Conservation (phyloP, 768 basidiomycete genomes). For the Phaeotremella skinneri region DNA sequence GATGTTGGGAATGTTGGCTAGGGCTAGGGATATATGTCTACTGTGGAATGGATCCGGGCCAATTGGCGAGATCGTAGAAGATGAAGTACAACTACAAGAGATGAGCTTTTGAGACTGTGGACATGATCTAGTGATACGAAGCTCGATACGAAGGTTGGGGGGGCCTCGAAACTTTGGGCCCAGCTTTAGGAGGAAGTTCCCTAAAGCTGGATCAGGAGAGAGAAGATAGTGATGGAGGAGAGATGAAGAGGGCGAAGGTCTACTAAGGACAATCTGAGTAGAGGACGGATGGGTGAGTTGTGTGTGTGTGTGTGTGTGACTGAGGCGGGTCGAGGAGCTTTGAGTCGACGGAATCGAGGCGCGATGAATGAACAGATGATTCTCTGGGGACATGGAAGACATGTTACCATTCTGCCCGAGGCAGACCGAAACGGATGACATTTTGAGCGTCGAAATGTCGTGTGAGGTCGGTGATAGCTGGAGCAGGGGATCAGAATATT, state of each 20-base stretch:
- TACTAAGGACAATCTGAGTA: constrained; percentile 8
- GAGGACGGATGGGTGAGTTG: too few relatives aligned
- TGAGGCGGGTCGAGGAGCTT: too few relatives aligned
- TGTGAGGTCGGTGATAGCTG: constrained; percentile 57
- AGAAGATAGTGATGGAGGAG: constrained; percentile 12
- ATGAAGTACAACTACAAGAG: too few relatives aligned
- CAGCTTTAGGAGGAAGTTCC: too few relatives aligned
- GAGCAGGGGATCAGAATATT: background rate
- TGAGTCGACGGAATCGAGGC: background rate
- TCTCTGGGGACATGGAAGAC: background rate
- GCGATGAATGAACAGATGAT: background rate
- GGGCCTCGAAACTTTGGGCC: too few relatives aligned
- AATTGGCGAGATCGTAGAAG: too few relatives aligned
- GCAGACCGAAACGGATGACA: constrained; percentile 51
- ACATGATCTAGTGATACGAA: too few relatives aligned
- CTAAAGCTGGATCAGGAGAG: constrained; percentile 7
- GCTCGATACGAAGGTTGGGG: too few relatives aligned
- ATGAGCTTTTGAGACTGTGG: too few relatives aligned
- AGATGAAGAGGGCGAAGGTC: constrained; percentile 7
- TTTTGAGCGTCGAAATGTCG: constrained; percentile 62
- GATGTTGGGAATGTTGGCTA: too few relatives aligned
- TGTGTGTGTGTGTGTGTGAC: background rate
- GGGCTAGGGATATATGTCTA: too few relatives aligned
- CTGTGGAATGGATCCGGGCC: too few relatives aligned
- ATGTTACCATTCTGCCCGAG: constrained; percentile 39